Evolutionary conservation across 306 rosid genomes (phyloP).

Genomic region (Vigna nakashimae): DNA sequence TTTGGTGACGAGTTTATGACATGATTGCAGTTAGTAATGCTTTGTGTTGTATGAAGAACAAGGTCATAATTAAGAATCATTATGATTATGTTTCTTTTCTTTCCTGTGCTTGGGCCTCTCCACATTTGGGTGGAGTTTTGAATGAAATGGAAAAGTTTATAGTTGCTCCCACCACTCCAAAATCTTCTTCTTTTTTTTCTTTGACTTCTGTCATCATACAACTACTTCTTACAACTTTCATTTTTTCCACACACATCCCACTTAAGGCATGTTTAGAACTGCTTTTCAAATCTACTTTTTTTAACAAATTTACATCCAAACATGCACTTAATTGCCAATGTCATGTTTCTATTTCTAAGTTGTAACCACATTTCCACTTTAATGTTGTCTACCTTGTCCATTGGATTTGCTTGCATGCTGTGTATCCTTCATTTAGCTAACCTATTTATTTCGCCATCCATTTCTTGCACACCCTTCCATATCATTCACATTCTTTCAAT

Average conservation of each 20-base stretch:
- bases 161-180: constrained; percentile 10
- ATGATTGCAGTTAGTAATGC: constrained; percentile 11
- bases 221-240: not conserved
- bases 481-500: too few relatives aligned
- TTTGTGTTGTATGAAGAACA: constrained; percentile 28
- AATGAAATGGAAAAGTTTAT: not conserved
- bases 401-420: too few relatives aligned
- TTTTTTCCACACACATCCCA: not conserved
- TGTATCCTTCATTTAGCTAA: too few relatives aligned
- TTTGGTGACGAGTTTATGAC: not conserved
- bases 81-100: constrained; percentile 34
- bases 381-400: too few relatives aligned
- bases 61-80: constrained; percentile 8
- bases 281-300: too few relatives aligned
- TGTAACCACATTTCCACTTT: not conserved
- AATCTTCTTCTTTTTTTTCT: not conserved
- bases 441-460: too few relatives aligned
- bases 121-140: not conserved
- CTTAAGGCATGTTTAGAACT: not conserved
- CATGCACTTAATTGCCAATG: too few relatives aligned
- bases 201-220: not conserved
- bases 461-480: too few relatives aligned
- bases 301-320: too few relatives aligned
- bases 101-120: constrained; percentile 17
- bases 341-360: not conserved